phyloP scores from a whole-genome alignment of 345 rosid species.

The Gossypium mustelinum region DNA sequence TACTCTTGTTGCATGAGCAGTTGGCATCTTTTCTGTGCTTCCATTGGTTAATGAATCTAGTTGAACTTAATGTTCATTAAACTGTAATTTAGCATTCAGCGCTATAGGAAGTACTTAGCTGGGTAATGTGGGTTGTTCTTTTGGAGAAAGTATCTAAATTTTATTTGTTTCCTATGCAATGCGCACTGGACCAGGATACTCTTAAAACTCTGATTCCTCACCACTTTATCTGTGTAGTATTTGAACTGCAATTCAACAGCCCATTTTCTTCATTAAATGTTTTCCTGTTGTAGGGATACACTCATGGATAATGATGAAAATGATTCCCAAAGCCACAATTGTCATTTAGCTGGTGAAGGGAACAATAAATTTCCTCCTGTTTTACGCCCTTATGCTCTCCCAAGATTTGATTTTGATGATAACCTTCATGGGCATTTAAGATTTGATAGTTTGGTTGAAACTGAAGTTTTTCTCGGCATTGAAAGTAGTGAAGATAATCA shows the following conservation, averaged over 20 bases:
- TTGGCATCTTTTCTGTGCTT: background rate
- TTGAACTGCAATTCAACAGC: background rate
- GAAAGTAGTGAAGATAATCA: conserved; percentile 73
- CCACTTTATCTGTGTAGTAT: conserved; percentile 5
- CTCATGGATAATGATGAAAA: conserved; percentile 99
- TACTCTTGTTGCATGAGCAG: background rate
- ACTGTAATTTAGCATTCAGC: background rate
- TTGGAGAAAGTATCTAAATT: background rate
- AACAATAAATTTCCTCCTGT: conserved; percentile 67
- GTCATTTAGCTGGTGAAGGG: conserved; percentile 85
- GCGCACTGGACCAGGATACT: conserved; percentile 1
- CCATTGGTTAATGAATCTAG: background rate
- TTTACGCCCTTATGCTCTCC: conserved; percentile 63
- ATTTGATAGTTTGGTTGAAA: conserved; percentile 68
- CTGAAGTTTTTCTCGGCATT: conserved; percentile 77
- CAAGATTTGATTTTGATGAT: conserved; percentile 93
- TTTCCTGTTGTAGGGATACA: conserved; percentile 44
- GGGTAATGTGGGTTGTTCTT: background rate
- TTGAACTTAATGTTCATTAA: background rate
- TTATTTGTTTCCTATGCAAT: background rate
- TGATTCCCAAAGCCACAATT: conserved; percentile 93
- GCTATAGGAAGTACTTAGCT: background rate
- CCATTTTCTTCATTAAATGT: background rate
- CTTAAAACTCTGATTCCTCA: conserved; percentile 7
- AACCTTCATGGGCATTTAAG: conserved; percentile 59